Base-by-base conservation (phyloP, 768 basidiomycete genomes). In the Auriscalpium microsporum region DNA sequence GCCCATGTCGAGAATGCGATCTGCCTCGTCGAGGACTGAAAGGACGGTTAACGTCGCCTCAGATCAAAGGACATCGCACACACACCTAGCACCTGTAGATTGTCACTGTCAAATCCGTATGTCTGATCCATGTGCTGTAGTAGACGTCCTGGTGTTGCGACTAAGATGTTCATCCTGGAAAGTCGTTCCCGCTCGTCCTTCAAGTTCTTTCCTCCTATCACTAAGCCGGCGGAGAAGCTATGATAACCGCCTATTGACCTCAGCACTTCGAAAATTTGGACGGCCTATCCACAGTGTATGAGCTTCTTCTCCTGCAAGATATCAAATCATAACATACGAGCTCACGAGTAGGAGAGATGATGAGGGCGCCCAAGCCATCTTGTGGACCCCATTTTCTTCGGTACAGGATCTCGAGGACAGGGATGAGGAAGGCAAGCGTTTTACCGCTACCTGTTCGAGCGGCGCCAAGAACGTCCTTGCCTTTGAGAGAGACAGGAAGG, bases 41-140 rank as follows among this genome's bases (percentile, higher is more conserved):
- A 21, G 4, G n/a, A 11, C 17, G 21, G 16, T 19, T 10, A 35
- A 36, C 37, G 40, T 16, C 19, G 14, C 10, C n/a, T 28, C 11
- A 34, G 3, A 38, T 48, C 50, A 34, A 7, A 13, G 50, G 37
- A 34, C 16, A 23, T 51, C 23, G 45, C 4, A 74, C 88, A 28
- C 28, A 56, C 61, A 90, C 93, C 87, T 17, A 99, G 80, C 35
- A 94, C 66, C 68, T 97, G 94, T n/a, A 99, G 72, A 65, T 92
- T 91, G 59, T 87, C 86, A 28, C 84, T 83, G 56, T 94, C 93
- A 59, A 99, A 96, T 1, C 94, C 94, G 53, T 94, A 80, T 3
- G 96, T 98, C 69, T 97, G 94, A 67, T 98, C 96, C 87, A 99
- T 89, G 68, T 99, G 96, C 64, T 99, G 96, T 46, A 99, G 73